These are phyloP conservation scores for Backusella tuberculispora DNA, from an alignment of 192 early-diverging fungal species.

Conservation along the genomic window DNA sequence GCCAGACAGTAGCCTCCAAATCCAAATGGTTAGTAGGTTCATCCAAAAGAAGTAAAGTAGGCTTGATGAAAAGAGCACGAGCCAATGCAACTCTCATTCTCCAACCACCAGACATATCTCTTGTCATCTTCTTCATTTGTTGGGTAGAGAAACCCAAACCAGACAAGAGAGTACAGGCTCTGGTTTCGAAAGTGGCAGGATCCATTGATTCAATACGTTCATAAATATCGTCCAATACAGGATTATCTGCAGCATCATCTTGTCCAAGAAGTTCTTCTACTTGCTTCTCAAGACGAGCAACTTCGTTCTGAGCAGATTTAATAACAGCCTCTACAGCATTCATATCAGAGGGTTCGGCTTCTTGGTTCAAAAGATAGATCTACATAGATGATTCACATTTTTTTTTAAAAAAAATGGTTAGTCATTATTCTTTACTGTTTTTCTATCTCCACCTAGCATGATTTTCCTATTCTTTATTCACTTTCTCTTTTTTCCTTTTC, in stretches of 20 bases:
- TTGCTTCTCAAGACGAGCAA: constrained; percentile 87
- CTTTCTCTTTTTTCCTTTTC: not conserved
- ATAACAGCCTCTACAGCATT: constrained; percentile 93
- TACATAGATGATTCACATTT: constrained; percentile 23
- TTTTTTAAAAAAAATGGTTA: not conserved
- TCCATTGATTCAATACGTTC: constrained; percentile 96
- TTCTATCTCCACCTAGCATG: not conserved
- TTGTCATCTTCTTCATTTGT: constrained; percentile 91
- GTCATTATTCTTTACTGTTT: not conserved
- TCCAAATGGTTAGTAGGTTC: constrained; percentile 70
- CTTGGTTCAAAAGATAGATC: constrained; percentile 94
- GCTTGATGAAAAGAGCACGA: constrained; percentile 89
- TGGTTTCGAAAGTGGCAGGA: constrained; percentile 89
- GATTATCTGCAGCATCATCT: constrained; percentile 83
- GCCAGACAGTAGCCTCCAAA: constrained; percentile 74
- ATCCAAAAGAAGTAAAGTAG: constrained; percentile 55
- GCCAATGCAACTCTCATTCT: constrained; percentile 98
- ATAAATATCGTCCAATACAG: constrained; percentile 90
- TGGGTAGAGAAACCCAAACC: constrained; percentile 92
- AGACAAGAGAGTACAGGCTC: constrained; percentile 87
- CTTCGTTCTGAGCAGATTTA: constrained; percentile 84
- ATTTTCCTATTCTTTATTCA: not conserved
- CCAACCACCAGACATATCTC: constrained; percentile 99
- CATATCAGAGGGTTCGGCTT: constrained; percentile 93
- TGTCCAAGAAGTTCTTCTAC: constrained; percentile 89